Evolutionary conservation across 768 basidiomycete genomes (phyloP).

Genomic region (Xerocomus spinulosus): DNA sequence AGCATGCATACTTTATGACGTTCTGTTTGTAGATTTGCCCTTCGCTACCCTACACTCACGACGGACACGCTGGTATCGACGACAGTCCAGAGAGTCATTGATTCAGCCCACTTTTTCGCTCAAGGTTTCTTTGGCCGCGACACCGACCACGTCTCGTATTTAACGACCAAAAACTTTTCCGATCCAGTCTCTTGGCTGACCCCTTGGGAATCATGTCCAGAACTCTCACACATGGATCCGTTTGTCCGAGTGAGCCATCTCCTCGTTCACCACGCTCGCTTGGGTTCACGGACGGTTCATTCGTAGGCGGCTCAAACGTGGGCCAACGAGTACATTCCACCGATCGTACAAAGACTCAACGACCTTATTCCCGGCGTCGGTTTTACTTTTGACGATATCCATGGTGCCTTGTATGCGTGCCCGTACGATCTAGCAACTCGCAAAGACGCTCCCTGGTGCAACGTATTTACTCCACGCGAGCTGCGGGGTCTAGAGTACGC

Average conservation of each 20-base stretch:
- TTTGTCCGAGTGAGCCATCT: too few species aligned
- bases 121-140: slow-evolving; percentile 36
- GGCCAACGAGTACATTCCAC: slow-evolving; percentile 34
- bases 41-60: slow-evolving; percentile 18
- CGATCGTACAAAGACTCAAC: slow-evolving; percentile 35
- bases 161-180: slow-evolving; percentile 31
- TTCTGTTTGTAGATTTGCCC: slow-evolving; percentile 12
- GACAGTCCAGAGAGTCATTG: slow-evolving; percentile 27
- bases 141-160: slow-evolving; percentile 21
- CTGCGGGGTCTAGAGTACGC: slow-evolving; percentile 35
- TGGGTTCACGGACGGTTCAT: too few species aligned
- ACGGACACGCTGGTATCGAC: slow-evolving; percentile 15
- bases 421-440: slow-evolving; percentile 38
- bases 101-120: slow-evolving; percentile 39
- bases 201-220: slow-evolving; percentile 35
- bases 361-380: slow-evolving; percentile 30
- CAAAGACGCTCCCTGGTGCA: slow-evolving; percentile 37
- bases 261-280: too few species aligned
- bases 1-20: too few species aligned
- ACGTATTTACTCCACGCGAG: slow-evolving; percentile 33
- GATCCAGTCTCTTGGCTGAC: slow-evolving; percentile 38
- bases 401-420: slow-evolving; percentile 40
- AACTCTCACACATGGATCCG: neutral
- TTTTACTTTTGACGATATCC: slow-evolving; percentile 29
- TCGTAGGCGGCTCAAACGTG: slow-evolving; percentile 21